phyloP scores from a whole-genome alignment of 2,329 filamentous ascomycete species.

The Hirsutella minnesotensis region DNA sequence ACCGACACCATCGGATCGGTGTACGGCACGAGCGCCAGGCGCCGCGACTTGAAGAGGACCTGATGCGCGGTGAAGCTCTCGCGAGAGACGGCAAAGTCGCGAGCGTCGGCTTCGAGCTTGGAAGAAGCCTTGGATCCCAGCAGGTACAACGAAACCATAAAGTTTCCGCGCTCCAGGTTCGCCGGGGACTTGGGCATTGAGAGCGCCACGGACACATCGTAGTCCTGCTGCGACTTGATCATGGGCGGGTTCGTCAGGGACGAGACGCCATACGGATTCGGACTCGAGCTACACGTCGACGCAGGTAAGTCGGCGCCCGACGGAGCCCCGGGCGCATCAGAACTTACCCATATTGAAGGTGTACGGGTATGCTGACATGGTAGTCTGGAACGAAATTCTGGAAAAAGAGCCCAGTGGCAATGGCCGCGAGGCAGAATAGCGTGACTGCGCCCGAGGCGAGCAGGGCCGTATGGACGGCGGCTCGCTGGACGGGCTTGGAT shows the following conservation, averaged over 20 bases:
- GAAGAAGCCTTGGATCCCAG: conserved; percentile 31
- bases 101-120: conserved; percentile 14
- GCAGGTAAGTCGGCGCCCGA: conserved; percentile 5
- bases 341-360: conserved; percentile 47
- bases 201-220: conserved; percentile 70
- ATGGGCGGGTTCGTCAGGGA: conserved; percentile 38
- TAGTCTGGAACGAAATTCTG: conserved; percentile 44
- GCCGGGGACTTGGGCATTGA: conserved; percentile 64
- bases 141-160: conserved; percentile 79
- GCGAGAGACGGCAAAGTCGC: conserved; percentile 17
- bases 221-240: conserved; percentile 62
- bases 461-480: conserved; percentile 34
- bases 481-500: conserved; percentile 38
- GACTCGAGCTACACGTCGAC: conserved; percentile 26
- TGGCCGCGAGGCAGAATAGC: conserved; percentile 33
- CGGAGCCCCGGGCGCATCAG: no score
- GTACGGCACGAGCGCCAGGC: conserved; percentile 73
- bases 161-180: conserved; percentile 75
- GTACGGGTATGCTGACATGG: conserved; percentile 37
- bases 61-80: conserved; percentile 21
- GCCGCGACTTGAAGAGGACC: conserved; percentile 51
- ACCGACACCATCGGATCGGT: conserved; percentile 55
- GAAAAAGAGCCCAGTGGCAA: conserved; percentile 42
- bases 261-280: conserved; percentile 41
- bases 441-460: conserved; percentile 28